Evolutionary conservation across 1,284 basidiomycete genomes (phyloP).

Genomic region (Malassezia restricta): DNA sequence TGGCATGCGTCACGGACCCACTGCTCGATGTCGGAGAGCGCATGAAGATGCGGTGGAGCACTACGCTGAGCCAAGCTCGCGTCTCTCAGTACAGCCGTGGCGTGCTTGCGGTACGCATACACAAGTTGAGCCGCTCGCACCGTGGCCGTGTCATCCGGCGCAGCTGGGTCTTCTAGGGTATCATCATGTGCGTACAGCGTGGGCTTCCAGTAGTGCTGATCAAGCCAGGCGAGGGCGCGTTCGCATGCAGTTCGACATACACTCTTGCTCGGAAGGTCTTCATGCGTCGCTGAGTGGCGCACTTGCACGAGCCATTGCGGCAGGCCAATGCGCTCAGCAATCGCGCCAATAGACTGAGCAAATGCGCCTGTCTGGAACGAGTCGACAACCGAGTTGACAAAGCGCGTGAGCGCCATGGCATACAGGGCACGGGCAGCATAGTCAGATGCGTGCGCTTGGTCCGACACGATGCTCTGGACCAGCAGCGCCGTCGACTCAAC

Average conservation of each 20-base stretch:
- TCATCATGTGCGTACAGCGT: neutral
- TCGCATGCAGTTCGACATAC: constrained; percentile 63
- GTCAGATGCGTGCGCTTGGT: constrained; percentile 17
- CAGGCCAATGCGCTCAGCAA: constrained; percentile 72
- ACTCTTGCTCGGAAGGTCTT: constrained; percentile 76
- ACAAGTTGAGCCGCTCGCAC: constrained; percentile 16
- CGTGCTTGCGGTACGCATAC: constrained; percentile 23
- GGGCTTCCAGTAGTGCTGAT: constrained; percentile 10
- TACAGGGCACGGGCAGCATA: constrained; percentile 25
- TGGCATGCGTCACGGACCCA: constrained; percentile 15
- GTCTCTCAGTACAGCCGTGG: constrained; percentile 26
- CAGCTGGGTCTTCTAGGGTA: neutral
- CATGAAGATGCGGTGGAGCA: constrained; percentile 16
- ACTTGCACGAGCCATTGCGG: constrained; percentile 86
- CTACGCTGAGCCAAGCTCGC: constrained; percentile 19
- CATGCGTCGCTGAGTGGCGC: constrained; percentile 86
- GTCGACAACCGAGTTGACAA: constrained; percentile 76
- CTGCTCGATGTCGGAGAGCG: constrained; percentile 17
- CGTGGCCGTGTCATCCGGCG: neutral
- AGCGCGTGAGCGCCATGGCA: constrained; percentile 44
- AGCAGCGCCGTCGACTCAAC: constrained; percentile 38
- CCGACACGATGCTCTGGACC: constrained; percentile 26
- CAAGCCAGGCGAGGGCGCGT: constrained; percentile 30
- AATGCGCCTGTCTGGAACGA: constrained; percentile 66
- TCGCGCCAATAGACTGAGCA: constrained; percentile 75